A percentile compares a stretch with the other conserved stretches of the same genome.
These are phyloP conservation scores for Botrytis fabae DNA, from an alignment of 2,329 filamentous ascomycete genomes.

Conservation along the genomic window DNA sequence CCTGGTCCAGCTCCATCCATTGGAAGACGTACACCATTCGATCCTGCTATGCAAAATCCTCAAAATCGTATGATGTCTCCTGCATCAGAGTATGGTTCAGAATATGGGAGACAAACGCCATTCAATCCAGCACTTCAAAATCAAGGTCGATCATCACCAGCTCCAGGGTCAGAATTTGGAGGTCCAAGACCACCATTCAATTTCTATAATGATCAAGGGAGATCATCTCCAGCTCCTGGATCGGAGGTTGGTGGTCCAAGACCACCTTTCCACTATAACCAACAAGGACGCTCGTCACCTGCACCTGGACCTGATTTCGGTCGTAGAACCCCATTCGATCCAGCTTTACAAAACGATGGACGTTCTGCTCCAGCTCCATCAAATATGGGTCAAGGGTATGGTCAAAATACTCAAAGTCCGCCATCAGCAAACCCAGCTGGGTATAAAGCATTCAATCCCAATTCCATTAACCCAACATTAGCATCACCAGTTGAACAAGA, in stretches of 20 bases:
- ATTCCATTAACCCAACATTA: neutral
- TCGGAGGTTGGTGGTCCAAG: neutral
- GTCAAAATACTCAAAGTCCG: neutral
- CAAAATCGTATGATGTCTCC: conserved; percentile 15
- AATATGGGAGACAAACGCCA: conserved; percentile 13
- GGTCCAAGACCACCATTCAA: neutral
- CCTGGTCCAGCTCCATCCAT: conserved; percentile 34
- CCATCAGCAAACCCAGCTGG: neutral
- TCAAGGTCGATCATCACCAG: conserved; percentile 5
- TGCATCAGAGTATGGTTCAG: conserved; percentile 4
- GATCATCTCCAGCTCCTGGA: neutral
- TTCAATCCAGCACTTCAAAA: conserved; percentile 11
- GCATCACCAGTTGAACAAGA: neutral
- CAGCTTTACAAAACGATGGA: conserved; percentile 3
- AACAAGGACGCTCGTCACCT: conserved; percentile 5
- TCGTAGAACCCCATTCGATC: conserved; percentile 18
- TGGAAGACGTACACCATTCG: conserved; percentile 35
- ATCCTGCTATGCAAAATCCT: conserved; percentile 25
- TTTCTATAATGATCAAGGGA: conserved; percentile 1
- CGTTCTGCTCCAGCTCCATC: neutral
- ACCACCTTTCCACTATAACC: conserved; percentile 8
- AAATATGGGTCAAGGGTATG: conserved; percentile 3
- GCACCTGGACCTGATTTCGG: neutral
- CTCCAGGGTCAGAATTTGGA: conserved; percentile 11
- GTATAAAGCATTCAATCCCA: neutral